These are phyloP conservation scores for Diplodia intermedia DNA, from an alignment of 2,329 filamentous ascomycete species.

Conservation along the genomic window DNA sequence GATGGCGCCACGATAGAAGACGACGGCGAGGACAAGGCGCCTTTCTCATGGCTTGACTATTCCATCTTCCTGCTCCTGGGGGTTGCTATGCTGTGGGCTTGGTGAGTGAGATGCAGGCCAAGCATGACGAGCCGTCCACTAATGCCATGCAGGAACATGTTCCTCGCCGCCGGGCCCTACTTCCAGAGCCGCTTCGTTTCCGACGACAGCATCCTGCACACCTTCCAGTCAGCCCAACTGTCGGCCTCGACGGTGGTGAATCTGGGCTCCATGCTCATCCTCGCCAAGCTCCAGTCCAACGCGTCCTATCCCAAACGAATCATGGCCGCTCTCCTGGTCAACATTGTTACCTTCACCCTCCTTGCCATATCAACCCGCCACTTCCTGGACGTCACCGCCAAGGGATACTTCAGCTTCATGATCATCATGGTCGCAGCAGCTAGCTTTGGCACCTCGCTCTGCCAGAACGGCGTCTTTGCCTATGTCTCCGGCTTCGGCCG, in stretches of 20 bases:
- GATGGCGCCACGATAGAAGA: constrained; percentile 45
- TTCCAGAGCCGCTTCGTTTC: constrained; percentile 81
- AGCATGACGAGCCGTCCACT: neutral
- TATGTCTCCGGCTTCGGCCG: constrained; percentile 86
- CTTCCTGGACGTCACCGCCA: constrained; percentile 67
- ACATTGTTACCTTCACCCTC: constrained; percentile 76
- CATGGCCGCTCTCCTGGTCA: constrained; percentile 75
- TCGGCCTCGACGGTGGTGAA: constrained; percentile 87
- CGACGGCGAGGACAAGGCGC: constrained; percentile 36
- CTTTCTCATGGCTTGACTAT: constrained; percentile 88
- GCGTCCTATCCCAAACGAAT: constrained; percentile 92
- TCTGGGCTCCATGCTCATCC: constrained; percentile 74
- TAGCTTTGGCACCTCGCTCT: constrained; percentile 79
- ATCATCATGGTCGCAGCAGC: constrained; percentile 82
- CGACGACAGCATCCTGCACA: constrained; percentile 73
- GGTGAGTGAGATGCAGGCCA: constrained; percentile 60
- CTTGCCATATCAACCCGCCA: constrained; percentile 79
- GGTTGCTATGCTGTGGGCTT: constrained; percentile 96
- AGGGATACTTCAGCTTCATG: constrained; percentile 78
- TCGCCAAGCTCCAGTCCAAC: constrained; percentile 79
- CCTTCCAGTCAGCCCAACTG: constrained; percentile 90
- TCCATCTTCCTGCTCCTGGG: constrained; percentile 83
- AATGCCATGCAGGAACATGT: constrained; percentile 80
- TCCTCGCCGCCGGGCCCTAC: constrained; percentile 91
- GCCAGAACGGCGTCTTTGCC: constrained; percentile 93